Evolutionary conservation across 228 moss, liverwort and hornwort genomes (phyloP), one percentile per base, ranked within the genome.

Genomic region (Sphagnum magellanicum): DNA sequence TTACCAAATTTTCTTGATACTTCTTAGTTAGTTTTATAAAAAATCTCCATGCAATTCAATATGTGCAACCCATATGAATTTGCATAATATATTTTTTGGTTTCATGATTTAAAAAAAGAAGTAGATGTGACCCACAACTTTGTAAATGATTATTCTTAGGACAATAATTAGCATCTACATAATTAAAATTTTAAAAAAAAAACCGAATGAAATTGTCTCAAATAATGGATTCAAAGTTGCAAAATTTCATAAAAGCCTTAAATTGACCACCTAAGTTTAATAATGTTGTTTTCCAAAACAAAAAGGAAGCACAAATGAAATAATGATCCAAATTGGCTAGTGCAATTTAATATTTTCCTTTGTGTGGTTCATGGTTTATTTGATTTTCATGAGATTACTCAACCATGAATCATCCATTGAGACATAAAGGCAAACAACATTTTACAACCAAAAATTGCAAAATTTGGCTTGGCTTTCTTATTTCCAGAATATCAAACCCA

Each of bases 401-500:
- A 79, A 4, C 84, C 84, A 1, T 76, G 57, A 65, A 81, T 84
- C 50, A 74, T 84, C 59, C 84, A 85, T 32, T 78, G 84, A 1
- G 84, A 85, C 72, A 85, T 85, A 11, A 85, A 85, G 76, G 81
- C 84, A 59, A 79, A 72, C 59, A 85, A 85, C 62, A 60, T 85
- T 64, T 62, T 85, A 6, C 76, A 81, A 63, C 81, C 85, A 10
- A 85, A 85, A 65, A 85, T 85, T 68, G 85, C 81, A 14, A 81
- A 85, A 66, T 85, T 85, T 66, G 85, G 85, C 51, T 73, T 85
- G 63, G 85, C 85, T 16, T 49, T 85, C 6, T 48, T 85, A 49
- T 85, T 85, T 77, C 85, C 79, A 1, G 74, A 81, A 64, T 81
- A 85, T 2, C 71, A 85, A 4, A 85, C 79, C 63, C 79, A 85